Percentiles rank a stretch among this genome's conserved stretches.
Conservation (phyloP, 2,329 filamentous ascomycete species). For the Triangularia setosa region DNA sequence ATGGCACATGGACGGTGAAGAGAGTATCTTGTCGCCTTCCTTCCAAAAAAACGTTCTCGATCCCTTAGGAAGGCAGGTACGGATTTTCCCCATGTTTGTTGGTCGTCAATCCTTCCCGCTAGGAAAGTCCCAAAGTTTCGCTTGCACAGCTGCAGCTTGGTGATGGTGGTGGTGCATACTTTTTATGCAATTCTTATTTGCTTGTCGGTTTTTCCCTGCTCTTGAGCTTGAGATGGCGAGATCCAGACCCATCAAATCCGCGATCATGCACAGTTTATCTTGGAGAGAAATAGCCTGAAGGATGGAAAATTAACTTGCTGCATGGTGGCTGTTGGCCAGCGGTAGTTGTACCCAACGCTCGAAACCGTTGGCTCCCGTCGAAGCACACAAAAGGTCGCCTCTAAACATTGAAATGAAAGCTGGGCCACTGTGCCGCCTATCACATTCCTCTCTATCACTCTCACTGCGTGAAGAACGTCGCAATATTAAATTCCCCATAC, state of each 20-base stretch:
- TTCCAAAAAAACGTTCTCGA: neutral
- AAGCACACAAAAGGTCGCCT: neutral
- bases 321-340: neutral
- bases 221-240: too few species aligned
- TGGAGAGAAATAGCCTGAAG: neutral
- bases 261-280: neutral
- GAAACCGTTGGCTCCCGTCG: neutral
- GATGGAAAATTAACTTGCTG: neutral
- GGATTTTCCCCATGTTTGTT: neutral
- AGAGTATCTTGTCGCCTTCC: neutral
- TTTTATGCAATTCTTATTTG: neutral
- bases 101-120: neutral
- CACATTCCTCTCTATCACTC: too few species aligned
- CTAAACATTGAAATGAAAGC: neutral
- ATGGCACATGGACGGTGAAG: too few species aligned
- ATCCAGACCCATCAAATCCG: neutral
- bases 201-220: too few species aligned
- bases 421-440: neutral
- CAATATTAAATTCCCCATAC: neutral
- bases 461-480: neutral
- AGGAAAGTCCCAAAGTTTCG: too few species aligned
- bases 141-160: too few species aligned
- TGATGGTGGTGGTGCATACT: neutral
- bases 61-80: neutral
- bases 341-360: neutral